A percentile compares a stretch with the other conserved stretches of the same genome.
Conservation (phyloP, 2,329 filamentous ascomycete species). For the Sodiomyces alkalinus region DNA sequence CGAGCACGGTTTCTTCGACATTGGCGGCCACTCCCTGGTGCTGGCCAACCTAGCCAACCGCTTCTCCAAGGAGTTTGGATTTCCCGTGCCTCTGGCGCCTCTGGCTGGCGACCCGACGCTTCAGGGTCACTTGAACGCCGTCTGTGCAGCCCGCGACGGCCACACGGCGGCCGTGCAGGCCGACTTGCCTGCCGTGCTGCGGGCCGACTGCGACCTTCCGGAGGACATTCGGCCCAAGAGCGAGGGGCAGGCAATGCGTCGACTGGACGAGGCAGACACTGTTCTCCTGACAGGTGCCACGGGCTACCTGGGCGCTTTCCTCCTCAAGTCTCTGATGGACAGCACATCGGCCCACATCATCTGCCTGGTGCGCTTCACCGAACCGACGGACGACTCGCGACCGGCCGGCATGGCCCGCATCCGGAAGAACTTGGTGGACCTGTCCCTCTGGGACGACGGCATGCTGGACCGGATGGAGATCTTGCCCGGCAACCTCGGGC, state of each 20-base stretch:
- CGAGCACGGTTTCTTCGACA: conserved; percentile 66
- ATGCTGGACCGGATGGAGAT: conserved; percentile 69
- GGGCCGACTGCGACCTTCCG: conserved; percentile 50
- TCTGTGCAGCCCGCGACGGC: conserved; percentile 56
- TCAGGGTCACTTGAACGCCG: conserved; percentile 54
- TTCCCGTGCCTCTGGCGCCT: conserved; percentile 54
- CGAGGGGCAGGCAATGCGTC: conserved; percentile 33
- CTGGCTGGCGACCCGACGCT: conserved; percentile 59
- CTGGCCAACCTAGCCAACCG: conserved; percentile 64
- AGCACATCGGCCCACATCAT: conserved; percentile 53
- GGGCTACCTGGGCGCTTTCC: conserved; percentile 61
- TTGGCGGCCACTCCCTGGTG: conserved; percentile 64
- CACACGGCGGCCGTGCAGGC: conserved; percentile 62
- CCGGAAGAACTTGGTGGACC: conserved; percentile 60
- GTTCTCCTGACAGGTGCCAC: conserved; percentile 62
- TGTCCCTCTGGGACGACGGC: conserved; percentile 62
- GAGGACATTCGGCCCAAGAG: conserved; percentile 58
- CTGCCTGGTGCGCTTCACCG: conserved; percentile 58
- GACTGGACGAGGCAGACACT: conserved; percentile 50
- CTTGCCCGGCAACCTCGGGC: conserved; percentile 56
- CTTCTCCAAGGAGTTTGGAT: conserved; percentile 54
- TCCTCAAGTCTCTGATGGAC: conserved; percentile 53
- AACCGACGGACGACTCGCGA: conserved; percentile 47
- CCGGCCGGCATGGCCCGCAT: conserved; percentile 57
- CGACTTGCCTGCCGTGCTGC: conserved; percentile 54